These are phyloP conservation scores for Agaricus blazei DNA, from an alignment of 768 basidiomycete species.

Conservation along the genomic window DNA sequence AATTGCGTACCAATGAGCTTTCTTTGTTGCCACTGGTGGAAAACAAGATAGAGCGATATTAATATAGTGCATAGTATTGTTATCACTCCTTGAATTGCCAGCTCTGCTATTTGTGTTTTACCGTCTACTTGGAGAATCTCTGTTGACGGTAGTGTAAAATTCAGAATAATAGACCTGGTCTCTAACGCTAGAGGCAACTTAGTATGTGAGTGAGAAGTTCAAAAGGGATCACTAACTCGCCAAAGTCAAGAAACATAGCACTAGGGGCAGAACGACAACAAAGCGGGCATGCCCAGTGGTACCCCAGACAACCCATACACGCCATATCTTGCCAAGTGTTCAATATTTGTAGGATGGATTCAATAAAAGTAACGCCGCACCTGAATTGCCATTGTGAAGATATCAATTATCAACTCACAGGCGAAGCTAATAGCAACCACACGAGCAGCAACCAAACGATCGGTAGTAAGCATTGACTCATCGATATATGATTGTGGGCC, in stretches of 20 bases:
- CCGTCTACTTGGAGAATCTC: not conserved
- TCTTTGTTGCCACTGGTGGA: not conserved
- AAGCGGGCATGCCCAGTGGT: not conserved
- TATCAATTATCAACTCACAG: not conserved
- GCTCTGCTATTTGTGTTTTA: not conserved
- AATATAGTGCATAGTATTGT: not conserved
- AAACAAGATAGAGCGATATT: not conserved
- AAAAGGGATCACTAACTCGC: not conserved
- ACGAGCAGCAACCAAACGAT: no score
- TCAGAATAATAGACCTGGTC: not conserved
- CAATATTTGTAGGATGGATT: not conserved
- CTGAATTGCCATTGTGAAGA: not conserved
- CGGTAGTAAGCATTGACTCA: no score
- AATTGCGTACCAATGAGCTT: not conserved
- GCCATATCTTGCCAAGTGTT: not conserved
- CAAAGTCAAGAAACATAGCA: not conserved
- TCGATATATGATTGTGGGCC: not conserved
- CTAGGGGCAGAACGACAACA: not conserved
- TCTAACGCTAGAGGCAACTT: not conserved
- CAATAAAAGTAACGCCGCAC: not conserved
- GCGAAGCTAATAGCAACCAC: not conserved
- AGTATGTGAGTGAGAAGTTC: not conserved
- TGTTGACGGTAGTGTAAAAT: not conserved
- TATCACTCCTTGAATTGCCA: not conserved
- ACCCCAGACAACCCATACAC: not conserved